Evolutionary conservation across 106 monocot genomes (phyloP), one percentile per base, ranked within the genome.

Genomic region (Platanthera zijinensis): DNA sequence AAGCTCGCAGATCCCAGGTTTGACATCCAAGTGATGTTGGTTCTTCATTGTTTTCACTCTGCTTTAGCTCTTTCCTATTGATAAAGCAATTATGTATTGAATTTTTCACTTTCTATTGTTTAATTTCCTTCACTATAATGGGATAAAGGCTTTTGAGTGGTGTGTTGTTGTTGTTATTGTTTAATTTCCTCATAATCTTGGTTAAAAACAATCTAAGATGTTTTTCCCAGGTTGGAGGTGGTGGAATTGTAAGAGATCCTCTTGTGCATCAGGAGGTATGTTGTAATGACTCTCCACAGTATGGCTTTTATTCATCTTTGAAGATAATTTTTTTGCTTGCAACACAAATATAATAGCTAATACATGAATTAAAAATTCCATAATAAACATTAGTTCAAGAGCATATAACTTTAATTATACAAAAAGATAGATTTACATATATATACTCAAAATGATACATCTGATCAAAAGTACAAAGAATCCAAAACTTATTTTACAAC

Each of bases 201-300:
- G 10, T 39, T 8, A 10, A 67, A 39, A 67, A 28, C 32, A 11
- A 13, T 30, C 25, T 67, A 67, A 30, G 5, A 70, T 70, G 61
- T 19, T 70, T 70, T 4, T 76, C 83, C 61, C 78, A 97, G 93
- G 97, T 99, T 22, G 92, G 94, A 69, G 83, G 91, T 12, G 97
- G 97, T 77, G 97, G 97, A 76, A 85, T 99, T 72, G 97, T 99
- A 47, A 87, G 92, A 83, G 94, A 99, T 81, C 97, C 97, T 76
- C 84, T 57, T 48, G 97, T 94, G 52, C 97, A 99, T 83, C 83
- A 94, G 76, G 94, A 99, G 81, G 97, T 97, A 86, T 52, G 82
- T 52, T 25, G 39, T 39, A 39, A 39, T 39, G 39, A 39, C 39
- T 39, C 70, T 49, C 22, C 22, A 59, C 18, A 8, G 22, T 48